phyloP scores from a whole-genome alignment of 1,139 yeast genomes.

The Wickerhamiella infanticola region DNA sequence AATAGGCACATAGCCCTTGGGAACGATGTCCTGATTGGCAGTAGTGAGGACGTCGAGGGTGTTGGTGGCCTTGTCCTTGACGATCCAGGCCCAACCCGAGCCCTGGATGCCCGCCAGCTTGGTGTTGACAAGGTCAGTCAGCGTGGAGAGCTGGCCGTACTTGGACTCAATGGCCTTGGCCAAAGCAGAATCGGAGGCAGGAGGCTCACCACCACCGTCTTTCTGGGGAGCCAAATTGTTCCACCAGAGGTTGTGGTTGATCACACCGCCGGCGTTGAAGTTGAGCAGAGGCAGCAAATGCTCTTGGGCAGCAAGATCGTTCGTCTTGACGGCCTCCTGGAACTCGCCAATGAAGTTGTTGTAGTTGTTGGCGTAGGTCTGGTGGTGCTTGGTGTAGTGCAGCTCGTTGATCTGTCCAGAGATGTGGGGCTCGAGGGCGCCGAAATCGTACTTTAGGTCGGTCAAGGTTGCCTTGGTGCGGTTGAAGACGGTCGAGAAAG shows the following conservation, averaged over 20 bases:
- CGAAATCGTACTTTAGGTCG: slow-evolving; percentile 73
- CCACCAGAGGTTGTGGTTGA: slow-evolving; percentile 82
- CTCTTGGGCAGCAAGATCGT: slow-evolving; percentile 54
- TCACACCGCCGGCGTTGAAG: slow-evolving; percentile 92
- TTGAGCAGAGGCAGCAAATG: slow-evolving; percentile 63
- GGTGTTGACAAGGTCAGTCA: slow-evolving; percentile 52
- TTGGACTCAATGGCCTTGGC: slow-evolving; percentile 48
- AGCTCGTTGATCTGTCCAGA: slow-evolving; percentile 77
- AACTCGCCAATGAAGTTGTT: slow-evolving; percentile 70
- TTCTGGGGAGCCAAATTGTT: slow-evolving; percentile 73
- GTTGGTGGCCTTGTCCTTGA: slow-evolving; percentile 72
- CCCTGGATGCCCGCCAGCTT: slow-evolving; percentile 91
- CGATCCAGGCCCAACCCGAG: slow-evolving; percentile 96
- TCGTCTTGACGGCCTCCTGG: slow-evolving; percentile 50
- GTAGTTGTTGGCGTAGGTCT: slow-evolving; percentile 81
- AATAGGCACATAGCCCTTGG: slow-evolving; percentile 59
- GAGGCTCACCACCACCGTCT: slow-evolving; percentile 77
- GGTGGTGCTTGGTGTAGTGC: slow-evolving; percentile 90
- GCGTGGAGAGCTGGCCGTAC: slow-evolving; percentile 64
- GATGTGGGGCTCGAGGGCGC: slow-evolving; percentile 80
- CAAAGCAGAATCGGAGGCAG: slow-evolving; percentile 41
- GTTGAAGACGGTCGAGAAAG: slow-evolving; percentile 5
- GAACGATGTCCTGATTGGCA: slow-evolving; percentile 80
- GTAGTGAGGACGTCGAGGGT: slow-evolving; percentile 74
- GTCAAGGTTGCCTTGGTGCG: slow-evolving; percentile 55